A percentile compares a stretch with the other conserved stretches of the same genome.
These are phyloP conservation scores for Scenedesmus sp. DNA, from an alignment of 163 green algal genomes.

Conservation along the genomic window DNA sequence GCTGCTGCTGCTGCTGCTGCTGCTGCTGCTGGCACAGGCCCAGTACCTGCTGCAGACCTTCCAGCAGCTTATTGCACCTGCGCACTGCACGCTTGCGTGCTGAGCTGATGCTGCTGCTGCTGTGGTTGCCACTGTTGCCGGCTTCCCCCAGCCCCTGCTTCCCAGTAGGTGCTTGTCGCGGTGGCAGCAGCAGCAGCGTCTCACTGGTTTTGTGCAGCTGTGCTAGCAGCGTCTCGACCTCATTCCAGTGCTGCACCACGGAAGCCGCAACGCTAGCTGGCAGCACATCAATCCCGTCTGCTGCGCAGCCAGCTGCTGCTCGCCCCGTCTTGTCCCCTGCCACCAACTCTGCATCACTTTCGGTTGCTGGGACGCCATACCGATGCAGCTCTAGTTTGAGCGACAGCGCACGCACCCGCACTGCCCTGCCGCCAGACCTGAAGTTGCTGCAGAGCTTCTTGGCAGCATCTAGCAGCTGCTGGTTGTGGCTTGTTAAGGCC, in stretches of 20 bases:
- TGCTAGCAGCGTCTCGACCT: slow-evolving; percentile 43
- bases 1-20: not conserved
- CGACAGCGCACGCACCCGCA: slow-evolving; percentile 39
- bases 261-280: slow-evolving; percentile 11
- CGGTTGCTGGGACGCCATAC: slow-evolving; percentile 4
- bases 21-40: not conserved
- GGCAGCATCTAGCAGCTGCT: slow-evolving; percentile 23
- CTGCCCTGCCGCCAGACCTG: slow-evolving; percentile 33
- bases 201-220: slow-evolving; percentile 45
- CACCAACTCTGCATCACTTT: not conserved
- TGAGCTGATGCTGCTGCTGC: not conserved
- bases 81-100: not conserved
- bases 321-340: not conserved
- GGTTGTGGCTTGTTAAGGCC: not conserved
- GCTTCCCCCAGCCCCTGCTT: not conserved
- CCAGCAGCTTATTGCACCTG: slow-evolving; percentile 18
- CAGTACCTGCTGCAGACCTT: slow-evolving; percentile 17
- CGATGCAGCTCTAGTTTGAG: slow-evolving; percentile 33
- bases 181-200: slow-evolving; percentile 13
- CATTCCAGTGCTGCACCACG: slow-evolving; percentile 54
- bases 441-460: slow-evolving; percentile 39
- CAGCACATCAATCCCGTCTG: not conserved
- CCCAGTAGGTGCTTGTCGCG: not conserved
- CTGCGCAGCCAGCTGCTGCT: not conserved
- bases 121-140: not conserved